phyloP scores from a whole-genome alignment of 371 early-diverging fungal genomes.

The Astathelohania contejeani region DNA sequence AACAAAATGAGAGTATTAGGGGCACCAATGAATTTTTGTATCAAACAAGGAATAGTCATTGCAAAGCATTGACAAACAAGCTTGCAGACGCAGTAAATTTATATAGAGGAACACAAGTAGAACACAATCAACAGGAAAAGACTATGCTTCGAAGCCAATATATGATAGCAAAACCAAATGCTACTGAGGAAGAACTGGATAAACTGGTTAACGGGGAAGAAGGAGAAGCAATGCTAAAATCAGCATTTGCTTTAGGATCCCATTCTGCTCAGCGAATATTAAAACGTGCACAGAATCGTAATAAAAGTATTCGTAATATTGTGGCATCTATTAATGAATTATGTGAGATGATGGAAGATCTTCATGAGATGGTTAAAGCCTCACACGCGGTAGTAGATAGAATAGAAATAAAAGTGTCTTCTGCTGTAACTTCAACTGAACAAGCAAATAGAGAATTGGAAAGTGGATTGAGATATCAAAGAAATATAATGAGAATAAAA shows the following conservation, averaged over 20 bases:
- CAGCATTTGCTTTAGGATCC: constrained; percentile 43
- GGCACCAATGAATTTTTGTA: constrained; percentile 10
- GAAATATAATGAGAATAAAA: constrained; percentile 32
- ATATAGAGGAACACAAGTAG: constrained; percentile 29
- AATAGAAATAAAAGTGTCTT: constrained; percentile 29
- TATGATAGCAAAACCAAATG: constrained; percentile 49
- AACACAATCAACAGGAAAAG: constrained; percentile 41
- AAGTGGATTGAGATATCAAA: constrained; percentile 44
- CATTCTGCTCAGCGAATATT: constrained; percentile 36
- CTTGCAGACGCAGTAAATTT: constrained; percentile 30
- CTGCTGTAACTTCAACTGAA: constrained; percentile 39
- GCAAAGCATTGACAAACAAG: constrained; percentile 32
- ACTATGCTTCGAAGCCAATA: constrained; percentile 43
- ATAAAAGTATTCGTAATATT: constrained; percentile 45
- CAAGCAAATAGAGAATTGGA: constrained; percentile 48
- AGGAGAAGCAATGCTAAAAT: constrained; percentile 22
- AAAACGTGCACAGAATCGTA: constrained; percentile 36
- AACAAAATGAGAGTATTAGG: constrained; percentile 11
- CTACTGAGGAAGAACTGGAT: constrained; percentile 49
- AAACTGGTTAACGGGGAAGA: constrained; percentile 16
- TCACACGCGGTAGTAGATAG: constrained; percentile 39
- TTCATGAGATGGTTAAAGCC: constrained; percentile 40
- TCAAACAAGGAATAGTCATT: constrained; percentile 33
- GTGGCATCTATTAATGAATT: constrained; percentile 38
- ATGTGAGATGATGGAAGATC: constrained; percentile 40